These are phyloP conservation scores for Paradendryphiella salina DNA, from an alignment of 2,329 filamentous ascomycete species.

Conservation along the genomic window DNA sequence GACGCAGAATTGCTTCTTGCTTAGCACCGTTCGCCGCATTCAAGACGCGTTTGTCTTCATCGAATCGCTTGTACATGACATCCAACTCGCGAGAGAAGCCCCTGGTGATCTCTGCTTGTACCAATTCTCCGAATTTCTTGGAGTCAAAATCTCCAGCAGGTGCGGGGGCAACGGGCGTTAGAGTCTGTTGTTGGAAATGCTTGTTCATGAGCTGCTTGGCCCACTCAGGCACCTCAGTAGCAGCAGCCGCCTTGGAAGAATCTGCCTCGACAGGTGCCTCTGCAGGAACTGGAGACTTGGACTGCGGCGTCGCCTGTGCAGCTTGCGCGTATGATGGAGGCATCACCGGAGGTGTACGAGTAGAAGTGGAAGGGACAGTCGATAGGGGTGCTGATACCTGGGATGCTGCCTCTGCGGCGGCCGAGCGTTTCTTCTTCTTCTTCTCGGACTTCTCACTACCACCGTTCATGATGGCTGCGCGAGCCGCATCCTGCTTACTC, in stretches of 20 bases:
- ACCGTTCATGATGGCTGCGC: conserved; percentile 48
- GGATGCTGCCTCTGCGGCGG: conserved; percentile 49
- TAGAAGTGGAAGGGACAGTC: conserved; percentile 15
- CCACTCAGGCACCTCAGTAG: conserved; percentile 42
- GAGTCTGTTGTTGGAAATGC: conserved; percentile 29
- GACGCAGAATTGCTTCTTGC: conserved; percentile 68
- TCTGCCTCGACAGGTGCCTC: conserved; percentile 23
- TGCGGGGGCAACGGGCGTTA: conserved; percentile 20
- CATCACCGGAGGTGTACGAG: conserved; percentile 1
- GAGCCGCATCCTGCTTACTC: conserved; percentile 48
- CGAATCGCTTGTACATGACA: conserved; percentile 63
- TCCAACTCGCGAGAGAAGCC: conserved; percentile 55
- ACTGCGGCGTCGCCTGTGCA: conserved; percentile 38
- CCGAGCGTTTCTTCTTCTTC: conserved; percentile 70
- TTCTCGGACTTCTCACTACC: conserved; percentile 49
- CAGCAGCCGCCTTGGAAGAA: conserved; percentile 19
- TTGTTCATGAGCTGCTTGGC: conserved; percentile 43
- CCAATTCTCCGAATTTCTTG: conserved; percentile 56
- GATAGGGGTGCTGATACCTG: conserved; percentile 46
- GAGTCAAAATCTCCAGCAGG: conserved; percentile 49
- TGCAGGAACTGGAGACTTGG: conserved; percentile 37
- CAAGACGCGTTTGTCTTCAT: conserved; percentile 68
- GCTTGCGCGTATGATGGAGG: conserved; percentile 50
- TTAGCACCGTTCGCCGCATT: conserved; percentile 66
- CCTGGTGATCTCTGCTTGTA: conserved; percentile 56